Percentiles rank a stretch among this genome's conserved stretches.
phyloP scores from a whole-genome alignment of 2,329 filamentous ascomycete genomes.

The Eurotiales sp. region DNA sequence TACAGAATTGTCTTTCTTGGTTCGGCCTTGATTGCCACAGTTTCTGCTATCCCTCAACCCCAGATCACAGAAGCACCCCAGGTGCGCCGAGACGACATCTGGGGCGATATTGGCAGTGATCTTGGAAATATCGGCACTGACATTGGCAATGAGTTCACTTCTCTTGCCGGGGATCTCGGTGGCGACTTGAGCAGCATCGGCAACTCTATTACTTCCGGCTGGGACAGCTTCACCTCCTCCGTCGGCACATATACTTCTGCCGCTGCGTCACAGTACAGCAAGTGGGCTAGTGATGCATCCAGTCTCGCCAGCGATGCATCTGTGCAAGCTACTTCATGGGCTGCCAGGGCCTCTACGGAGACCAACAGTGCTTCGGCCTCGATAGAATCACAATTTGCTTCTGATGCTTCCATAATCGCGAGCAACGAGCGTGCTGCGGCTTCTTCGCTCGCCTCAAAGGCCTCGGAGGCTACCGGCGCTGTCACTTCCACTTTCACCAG shows the following conservation, averaged over 20 bases:
- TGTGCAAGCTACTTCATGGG: conserved; percentile 8
- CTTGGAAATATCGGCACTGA: conserved; percentile 13
- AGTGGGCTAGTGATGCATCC: conserved; percentile 12
- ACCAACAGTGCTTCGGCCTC: conserved; percentile 12
- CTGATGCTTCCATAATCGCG: conserved; percentile 11
- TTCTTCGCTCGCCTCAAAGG: conserved; percentile 8
- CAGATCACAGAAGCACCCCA: conserved; percentile 13
- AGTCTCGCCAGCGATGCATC: conserved; percentile 9
- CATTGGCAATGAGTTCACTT: conserved; percentile 10
- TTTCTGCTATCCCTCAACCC: conserved; percentile 11
- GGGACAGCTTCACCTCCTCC: conserved; percentile 8
- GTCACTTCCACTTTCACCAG: neutral
- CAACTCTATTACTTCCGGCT: conserved; percentile 12
- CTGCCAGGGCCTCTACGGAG: conserved; percentile 5
- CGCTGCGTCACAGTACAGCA: conserved; percentile 7
- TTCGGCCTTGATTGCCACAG: conserved; percentile 10
- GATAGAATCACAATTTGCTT: conserved; percentile 9
- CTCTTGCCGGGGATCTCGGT: conserved; percentile 6
- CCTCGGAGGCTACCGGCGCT: neutral
- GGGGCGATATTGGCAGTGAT: conserved; percentile 11
- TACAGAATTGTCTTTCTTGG: conserved; percentile 11
- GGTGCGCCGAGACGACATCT: conserved; percentile 7
- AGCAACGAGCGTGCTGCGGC: conserved; percentile 8
- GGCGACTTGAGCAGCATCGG: conserved; percentile 9
- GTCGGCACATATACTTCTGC: conserved; percentile 2